Conservation (phyloP, 768 basidiomycete genomes). For the Cubamyces sp. region DNA sequence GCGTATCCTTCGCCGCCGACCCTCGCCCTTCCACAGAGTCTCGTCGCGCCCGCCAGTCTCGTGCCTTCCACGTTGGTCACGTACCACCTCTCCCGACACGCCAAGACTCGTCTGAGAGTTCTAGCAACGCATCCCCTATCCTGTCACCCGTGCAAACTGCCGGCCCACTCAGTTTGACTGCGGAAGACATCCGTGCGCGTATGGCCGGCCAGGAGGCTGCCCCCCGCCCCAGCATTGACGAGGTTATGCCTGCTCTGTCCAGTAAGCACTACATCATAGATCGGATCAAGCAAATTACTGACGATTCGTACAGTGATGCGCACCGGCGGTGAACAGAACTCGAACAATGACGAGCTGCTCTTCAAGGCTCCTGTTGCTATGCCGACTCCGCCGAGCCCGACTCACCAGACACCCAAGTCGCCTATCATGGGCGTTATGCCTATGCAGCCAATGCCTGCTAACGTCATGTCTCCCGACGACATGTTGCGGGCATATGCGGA, state of each 20-base stretch:
- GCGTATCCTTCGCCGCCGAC: constrained; percentile 74
- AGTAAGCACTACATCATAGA: constrained; percentile 46
- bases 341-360: constrained; percentile 48
- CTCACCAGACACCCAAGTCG: constrained; percentile 38
- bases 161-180: constrained; percentile 49
- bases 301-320: constrained; percentile 64
- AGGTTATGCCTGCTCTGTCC: constrained; percentile 69
- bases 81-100: constrained; percentile 47
- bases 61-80: constrained; percentile 45
- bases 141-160: constrained; percentile 50
- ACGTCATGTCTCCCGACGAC: constrained; percentile 65
- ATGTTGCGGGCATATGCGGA: constrained; percentile 78
- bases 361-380: constrained; percentile 33
- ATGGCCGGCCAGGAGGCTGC: constrained; percentile 44
- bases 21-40: constrained; percentile 51
- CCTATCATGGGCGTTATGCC: constrained; percentile 41
- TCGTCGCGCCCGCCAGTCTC: constrained; percentile 44
- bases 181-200: constrained; percentile 64
- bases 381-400: constrained; percentile 33
- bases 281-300: constrained; percentile 7
- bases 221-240: constrained; percentile 50
- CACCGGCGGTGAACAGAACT: constrained; percentile 44
- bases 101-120: constrained; percentile 30
- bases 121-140: constrained; percentile 27
- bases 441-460: constrained; percentile 48